phyloP scores from a whole-genome alignment of 148 eudicot genomes.

The Limonium bicolor region DNA sequence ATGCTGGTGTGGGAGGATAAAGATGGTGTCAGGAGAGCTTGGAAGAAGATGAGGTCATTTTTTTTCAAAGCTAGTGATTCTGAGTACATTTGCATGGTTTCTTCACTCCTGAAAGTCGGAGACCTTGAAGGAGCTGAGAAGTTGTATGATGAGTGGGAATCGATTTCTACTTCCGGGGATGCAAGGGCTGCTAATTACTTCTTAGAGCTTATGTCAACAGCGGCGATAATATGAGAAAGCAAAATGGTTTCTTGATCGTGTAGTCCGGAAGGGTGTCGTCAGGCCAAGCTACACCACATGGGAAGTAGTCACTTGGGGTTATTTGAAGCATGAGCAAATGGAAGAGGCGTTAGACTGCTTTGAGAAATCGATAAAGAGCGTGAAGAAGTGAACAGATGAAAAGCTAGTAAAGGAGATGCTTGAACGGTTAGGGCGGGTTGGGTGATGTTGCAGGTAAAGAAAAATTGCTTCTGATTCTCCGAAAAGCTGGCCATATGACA shows the following conservation, averaged over 20 bases:
- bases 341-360: slow-evolving; percentile 51
- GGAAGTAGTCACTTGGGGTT: slow-evolving; percentile 84
- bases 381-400: slow-evolving; percentile 60
- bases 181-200: slow-evolving; percentile 57
- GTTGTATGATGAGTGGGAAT: slow-evolving; percentile 57
- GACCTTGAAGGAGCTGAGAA: slow-evolving; percentile 72
- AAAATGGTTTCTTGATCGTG: slow-evolving; percentile 36
- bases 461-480: slow-evolving; percentile 34
- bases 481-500: slow-evolving; percentile 53
- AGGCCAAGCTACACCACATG: slow-evolving; percentile 71
- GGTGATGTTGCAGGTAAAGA: slow-evolving; percentile 61
- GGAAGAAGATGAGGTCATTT: slow-evolving; percentile 46
- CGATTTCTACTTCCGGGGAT: slow-evolving; percentile 35
- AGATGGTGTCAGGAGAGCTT: slow-evolving; percentile 59
- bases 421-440: slow-evolving; percentile 33
- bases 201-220: slow-evolving; percentile 45
- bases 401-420: slow-evolving; percentile 38
- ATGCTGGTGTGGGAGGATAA: slow-evolving; percentile 52
- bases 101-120: slow-evolving; percentile 46
- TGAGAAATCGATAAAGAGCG: slow-evolving; percentile 53
- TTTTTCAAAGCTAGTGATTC: slow-evolving; percentile 39
- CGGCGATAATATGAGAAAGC: slow-evolving; percentile 47
- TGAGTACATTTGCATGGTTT: slow-evolving; percentile 58
- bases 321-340: slow-evolving; percentile 40
- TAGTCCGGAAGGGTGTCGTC: slow-evolving; percentile 44